These are phyloP conservation scores for Stromatinia cepivora DNA, from an alignment of 2,329 filamentous ascomycete species.

Conservation along the genomic window DNA sequence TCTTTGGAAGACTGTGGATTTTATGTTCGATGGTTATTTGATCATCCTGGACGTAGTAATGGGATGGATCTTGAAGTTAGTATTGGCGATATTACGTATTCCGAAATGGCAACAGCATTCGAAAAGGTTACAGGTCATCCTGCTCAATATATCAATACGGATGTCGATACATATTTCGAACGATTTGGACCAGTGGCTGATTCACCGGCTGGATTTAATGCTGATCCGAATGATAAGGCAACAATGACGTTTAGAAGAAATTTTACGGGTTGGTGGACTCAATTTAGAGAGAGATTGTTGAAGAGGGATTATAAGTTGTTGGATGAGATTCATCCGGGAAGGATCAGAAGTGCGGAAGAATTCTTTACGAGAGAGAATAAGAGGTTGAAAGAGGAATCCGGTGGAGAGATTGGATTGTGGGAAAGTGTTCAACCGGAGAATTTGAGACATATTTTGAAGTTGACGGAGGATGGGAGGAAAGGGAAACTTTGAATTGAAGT, in stretches of 20 bases:
- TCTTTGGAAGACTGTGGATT: slow-evolving; percentile 49
- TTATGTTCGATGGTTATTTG: slow-evolving; percentile 52
- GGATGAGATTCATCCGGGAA: slow-evolving; percentile 52
- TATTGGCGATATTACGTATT: slow-evolving; percentile 46
- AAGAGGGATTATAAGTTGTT: slow-evolving; percentile 50
- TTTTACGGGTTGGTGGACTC: slow-evolving; percentile 53
- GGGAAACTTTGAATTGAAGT: slow-evolving; percentile 27
- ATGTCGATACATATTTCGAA: slow-evolving; percentile 43
- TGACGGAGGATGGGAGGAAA: slow-evolving; percentile 36
- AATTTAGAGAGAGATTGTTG: slow-evolving; percentile 48
- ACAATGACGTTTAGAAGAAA: slow-evolving; percentile 48
- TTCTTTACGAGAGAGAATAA: slow-evolving; percentile 48
- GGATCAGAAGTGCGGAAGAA: slow-evolving; percentile 51
- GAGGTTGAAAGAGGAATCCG: slow-evolving; percentile 33
- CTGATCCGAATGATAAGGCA: slow-evolving; percentile 42
- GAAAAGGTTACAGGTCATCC: slow-evolving; percentile 46
- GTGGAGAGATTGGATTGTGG: slow-evolving; percentile 41
- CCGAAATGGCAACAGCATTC: slow-evolving; percentile 47
- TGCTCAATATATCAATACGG: slow-evolving; percentile 45
- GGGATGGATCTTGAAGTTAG: slow-evolving; percentile 50
- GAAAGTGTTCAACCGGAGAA: slow-evolving; percentile 39
- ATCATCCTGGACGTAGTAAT: slow-evolving; percentile 46
- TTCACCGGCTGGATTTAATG: slow-evolving; percentile 42
- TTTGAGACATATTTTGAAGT: slow-evolving; percentile 37
- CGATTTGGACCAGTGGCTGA: slow-evolving; percentile 29